Percentiles rank a stretch among this genome's conserved stretches.
phyloP scores from a whole-genome alignment of 495 filamentous ascomycete genomes.

The Aspergillus saccharolyticus region DNA sequence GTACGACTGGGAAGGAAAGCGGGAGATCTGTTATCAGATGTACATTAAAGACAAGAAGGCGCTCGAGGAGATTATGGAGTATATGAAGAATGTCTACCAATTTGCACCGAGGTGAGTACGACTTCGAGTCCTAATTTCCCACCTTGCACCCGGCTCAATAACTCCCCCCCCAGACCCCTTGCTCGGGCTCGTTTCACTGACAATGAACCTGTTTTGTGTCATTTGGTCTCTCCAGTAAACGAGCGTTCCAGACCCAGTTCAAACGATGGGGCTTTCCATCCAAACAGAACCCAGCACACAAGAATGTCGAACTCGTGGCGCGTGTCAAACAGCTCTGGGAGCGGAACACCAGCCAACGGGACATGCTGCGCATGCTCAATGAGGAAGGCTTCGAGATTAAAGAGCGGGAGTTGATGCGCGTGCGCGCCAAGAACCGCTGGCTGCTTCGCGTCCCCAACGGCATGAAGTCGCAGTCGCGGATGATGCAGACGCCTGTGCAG shows the following conservation, averaged over 20 bases:
- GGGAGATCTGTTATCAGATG: slow-evolving; percentile 61
- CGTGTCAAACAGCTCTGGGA: slow-evolving; percentile 75
- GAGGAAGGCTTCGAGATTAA: slow-evolving; percentile 68
- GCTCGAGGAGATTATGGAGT: slow-evolving; percentile 63
- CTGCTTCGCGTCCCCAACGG: slow-evolving; percentile 56
- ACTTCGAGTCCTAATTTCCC: background rate
- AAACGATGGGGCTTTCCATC: slow-evolving; percentile 73
- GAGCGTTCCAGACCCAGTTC: slow-evolving; percentile 68
- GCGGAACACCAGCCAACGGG: slow-evolving; percentile 58
- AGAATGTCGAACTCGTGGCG: slow-evolving; percentile 58
- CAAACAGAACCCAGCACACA: slow-evolving; percentile 65
- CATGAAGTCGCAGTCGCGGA: slow-evolving; percentile 39
- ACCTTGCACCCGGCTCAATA: too few species aligned
- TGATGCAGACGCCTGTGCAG: slow-evolving; percentile 17
- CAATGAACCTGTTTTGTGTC: background rate
- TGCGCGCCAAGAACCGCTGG: slow-evolving; percentile 62
- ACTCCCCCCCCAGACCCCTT: too few species aligned
- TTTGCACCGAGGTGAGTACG: slow-evolving; percentile 60
- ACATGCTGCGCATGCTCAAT: slow-evolving; percentile 67
- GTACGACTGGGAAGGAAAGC: slow-evolving; percentile 70
- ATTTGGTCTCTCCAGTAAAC: slow-evolving; percentile 48
- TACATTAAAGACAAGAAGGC: slow-evolving; percentile 70
- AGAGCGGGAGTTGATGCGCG: slow-evolving; percentile 59
- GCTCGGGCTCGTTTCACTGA: slow-evolving; percentile 1
- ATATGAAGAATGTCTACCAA: slow-evolving; percentile 53